phyloP scores from a whole-genome alignment of 371 early-diverging fungal species.

The Lichtheimia ornata region DNA sequence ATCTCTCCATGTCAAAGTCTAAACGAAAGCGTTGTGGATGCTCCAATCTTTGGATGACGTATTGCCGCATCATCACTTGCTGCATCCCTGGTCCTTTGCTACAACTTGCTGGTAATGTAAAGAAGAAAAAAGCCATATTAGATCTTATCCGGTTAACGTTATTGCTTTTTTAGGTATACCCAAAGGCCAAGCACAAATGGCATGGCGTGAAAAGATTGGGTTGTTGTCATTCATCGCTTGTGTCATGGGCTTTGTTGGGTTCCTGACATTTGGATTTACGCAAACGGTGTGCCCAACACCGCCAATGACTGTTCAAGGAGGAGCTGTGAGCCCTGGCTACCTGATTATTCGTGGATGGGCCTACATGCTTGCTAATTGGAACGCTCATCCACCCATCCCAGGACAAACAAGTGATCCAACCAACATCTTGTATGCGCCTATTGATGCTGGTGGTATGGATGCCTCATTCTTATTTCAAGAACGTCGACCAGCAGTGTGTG shows the following conservation, averaged over 20 bases:
- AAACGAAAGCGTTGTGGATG: not conserved
- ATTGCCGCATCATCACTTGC: slow-evolving; percentile 55
- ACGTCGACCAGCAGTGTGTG: slow-evolving; percentile 55
- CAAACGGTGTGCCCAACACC: slow-evolving; percentile 53
- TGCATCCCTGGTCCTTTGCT: slow-evolving; percentile 43
- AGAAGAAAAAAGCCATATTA: not conserved
- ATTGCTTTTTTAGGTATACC: slow-evolving; percentile 36
- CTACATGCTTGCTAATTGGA: slow-evolving; percentile 51
- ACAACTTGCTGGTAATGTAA: slow-evolving; percentile 7
- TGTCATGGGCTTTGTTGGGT: slow-evolving; percentile 55
- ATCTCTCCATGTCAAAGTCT: not conserved
- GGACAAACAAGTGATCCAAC: slow-evolving; percentile 34
- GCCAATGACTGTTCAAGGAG: slow-evolving; percentile 29
- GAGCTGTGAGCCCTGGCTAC: slow-evolving; percentile 39
- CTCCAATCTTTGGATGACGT: slow-evolving; percentile 41
- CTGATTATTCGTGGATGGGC: slow-evolving; percentile 58
- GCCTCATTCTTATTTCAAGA: slow-evolving; percentile 56
- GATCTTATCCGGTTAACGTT: not conserved
- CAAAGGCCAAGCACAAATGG: slow-evolving; percentile 62
- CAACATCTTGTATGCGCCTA: slow-evolving; percentile 59
- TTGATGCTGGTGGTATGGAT: slow-evolving; percentile 66
- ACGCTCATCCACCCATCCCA: slow-evolving; percentile 47
- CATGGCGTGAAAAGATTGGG: slow-evolving; percentile 86
- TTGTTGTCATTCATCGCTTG: slow-evolving; percentile 65
- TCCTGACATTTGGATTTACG: slow-evolving; percentile 64